Evolutionary conservation across 1,139 yeast species (phyloP), one percentile per base, ranked within the genome.

Genomic region (Yamadazyma trypodendri): DNA sequence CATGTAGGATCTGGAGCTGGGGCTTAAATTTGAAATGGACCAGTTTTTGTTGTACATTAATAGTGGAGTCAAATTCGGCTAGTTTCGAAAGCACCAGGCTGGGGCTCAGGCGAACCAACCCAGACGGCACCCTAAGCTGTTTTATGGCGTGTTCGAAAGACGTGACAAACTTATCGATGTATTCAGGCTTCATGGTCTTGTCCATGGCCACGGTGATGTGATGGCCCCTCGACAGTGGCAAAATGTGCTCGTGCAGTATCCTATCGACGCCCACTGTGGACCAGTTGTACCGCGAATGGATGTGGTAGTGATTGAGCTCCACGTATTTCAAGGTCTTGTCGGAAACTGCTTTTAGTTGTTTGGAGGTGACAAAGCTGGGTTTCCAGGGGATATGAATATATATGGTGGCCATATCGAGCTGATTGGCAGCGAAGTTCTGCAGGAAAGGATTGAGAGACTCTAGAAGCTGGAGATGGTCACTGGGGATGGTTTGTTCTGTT

Each of bases 321-420:
- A 48, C 3, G 24, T 30, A 30, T n/a, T 31, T 22, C n/a, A 42
- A 13, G 13, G 38, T 43, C 7, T 15, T 10, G n/a, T 16, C 27
- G 14, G 48, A 20, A 13, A 35, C 16, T 1, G 13, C 21, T n/a
- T 42, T 37, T 2, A 49, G 14, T 11, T 24, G 27, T 8, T 33
- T 15, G 8, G 36, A 6, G 1, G 38, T 31, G 2, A 34, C 9
- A 16, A 25, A 24, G 1, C 38, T 20, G 2, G 51, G 51, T 29
- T 29, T 45, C 50, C 49, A 47, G 2, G 50, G 45, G 2, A 48
- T 33, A 20, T 32, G 36, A 6, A 44, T 8, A 28, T 34, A 49
- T 2, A 44, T 11, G 3, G 38, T 17, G 2, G 31, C 14, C 48
- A 45, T 45, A 6, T 42, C 40, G 18, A 30, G 29, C 38, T 41